These are phyloP conservation scores for Lentinula novae-zelandiae DNA, from an alignment of 1,284 basidiomycete genomes.

Conservation along the genomic window DNA sequence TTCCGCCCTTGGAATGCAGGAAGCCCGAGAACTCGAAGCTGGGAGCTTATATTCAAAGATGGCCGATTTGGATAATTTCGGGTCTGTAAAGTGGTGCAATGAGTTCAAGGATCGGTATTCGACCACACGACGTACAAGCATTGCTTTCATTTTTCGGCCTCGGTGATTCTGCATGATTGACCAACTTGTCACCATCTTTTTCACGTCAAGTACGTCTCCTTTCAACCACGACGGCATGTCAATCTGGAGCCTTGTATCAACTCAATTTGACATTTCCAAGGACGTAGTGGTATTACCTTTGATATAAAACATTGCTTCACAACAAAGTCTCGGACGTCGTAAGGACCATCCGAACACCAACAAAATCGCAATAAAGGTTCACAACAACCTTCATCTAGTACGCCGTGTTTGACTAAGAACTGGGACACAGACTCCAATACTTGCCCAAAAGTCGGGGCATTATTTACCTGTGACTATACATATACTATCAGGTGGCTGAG, in stretches of 20 bases:
- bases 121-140: conserved; percentile 9
- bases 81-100: background rate
- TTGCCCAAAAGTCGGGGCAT: conserved; percentile 72
- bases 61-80: conserved; percentile 1
- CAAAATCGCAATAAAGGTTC: conserved; percentile 58
- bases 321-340: conserved; percentile 82
- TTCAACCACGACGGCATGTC: conserved; percentile 66
- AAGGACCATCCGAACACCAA: conserved; percentile 80
- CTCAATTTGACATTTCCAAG: background rate
- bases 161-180: background rate
- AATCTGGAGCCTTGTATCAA: conserved; percentile 37
- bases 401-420: conserved; percentile 67
- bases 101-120: background rate
- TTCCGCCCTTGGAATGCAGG: conserved; percentile 74
- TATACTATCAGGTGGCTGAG: conserved; percentile 4
- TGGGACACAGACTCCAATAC: conserved; percentile 61
- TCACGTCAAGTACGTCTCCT: conserved; percentile 69
- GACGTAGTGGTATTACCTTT: conserved; percentile 39
- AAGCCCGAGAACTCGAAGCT: conserved; percentile 56
- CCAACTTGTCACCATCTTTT: conserved; percentile 52
- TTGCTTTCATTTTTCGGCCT: conserved; percentile 3
- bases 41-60: conserved; percentile 51
- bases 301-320: conserved; percentile 87
- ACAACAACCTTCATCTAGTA: conserved; percentile 58
- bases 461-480: conserved; percentile 72